A percentile compares a stretch with the other conserved stretches of the same genome.
These are phyloP conservation scores for Clarireedia monteithiana DNA, from an alignment of 2,329 filamentous ascomycete genomes.

Conservation along the genomic window DNA sequence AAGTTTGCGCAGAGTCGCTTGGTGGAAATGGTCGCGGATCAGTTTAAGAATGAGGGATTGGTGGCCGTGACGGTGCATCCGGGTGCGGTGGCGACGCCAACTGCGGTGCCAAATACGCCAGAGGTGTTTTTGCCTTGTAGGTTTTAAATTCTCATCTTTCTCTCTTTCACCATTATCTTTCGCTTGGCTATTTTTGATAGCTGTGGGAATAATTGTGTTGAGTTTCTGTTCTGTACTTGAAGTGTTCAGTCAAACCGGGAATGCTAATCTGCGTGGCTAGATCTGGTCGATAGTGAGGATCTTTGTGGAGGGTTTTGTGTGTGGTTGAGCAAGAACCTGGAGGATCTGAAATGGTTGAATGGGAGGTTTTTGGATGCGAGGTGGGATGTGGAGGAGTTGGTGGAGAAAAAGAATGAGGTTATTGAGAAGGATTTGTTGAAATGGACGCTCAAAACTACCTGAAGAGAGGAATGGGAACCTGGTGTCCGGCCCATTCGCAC, in stretches of 20 bases:
- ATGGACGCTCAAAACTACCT: constrained; percentile 3
- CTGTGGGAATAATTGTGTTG: accelerated
- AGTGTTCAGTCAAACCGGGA: not conserved
- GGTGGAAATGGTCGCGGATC: not conserved
- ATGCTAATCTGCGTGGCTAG: not conserved
- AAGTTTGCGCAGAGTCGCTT: constrained; percentile 7
- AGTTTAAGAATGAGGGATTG: constrained; percentile 2
- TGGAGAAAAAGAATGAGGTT: constrained; percentile 1
- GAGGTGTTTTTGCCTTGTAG: constrained; percentile 6
- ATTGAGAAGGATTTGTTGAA: constrained; percentile 5
- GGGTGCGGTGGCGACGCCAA: constrained; percentile 1
- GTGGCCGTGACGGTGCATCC: constrained; percentile 4
- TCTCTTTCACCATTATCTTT: not conserved
- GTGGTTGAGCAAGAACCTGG: constrained; percentile 6
- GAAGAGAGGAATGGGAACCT: not conserved
- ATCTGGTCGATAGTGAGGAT: constrained; percentile 7
- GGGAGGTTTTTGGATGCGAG: constrained; percentile 6
- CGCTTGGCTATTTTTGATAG: not conserved
- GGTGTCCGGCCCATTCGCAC: too few relatives aligned
- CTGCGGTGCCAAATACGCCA: constrained; percentile 2
- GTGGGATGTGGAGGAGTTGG: constrained; percentile 6
- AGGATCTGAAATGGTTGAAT: constrained; percentile 8
- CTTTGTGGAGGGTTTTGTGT: constrained; percentile 8
- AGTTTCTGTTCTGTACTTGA: not conserved
- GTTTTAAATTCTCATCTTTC: not conserved